Base-by-base conservation (phyloP, 192 early-diverging fungal species). In the Entomortierella lignicola region DNA sequence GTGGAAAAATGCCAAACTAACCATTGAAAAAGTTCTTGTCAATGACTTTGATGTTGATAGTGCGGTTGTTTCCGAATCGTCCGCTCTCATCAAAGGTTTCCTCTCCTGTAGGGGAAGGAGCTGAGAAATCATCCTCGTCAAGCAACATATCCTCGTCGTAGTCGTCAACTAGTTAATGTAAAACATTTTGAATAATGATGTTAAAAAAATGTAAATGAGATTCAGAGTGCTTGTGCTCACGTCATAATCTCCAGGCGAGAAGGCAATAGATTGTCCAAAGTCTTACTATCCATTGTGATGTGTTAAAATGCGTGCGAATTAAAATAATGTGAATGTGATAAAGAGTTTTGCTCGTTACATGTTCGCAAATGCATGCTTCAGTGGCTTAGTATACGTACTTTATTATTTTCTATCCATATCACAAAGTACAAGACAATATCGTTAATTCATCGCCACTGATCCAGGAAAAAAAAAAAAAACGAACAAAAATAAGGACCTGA, bases 1-100 rank as follows among this genome's bases (percentile, higher is more conserved):
- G n/a, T n/a, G n/a, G n/a, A n/a, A n/a, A n/a, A n/a, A n/a, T n/a
- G n/a, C n/a, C 11, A 18, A 27, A 66, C 63, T 55, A 55, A 52
- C 71, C 71, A 59, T 72, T 72, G 56, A 72, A 72, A 18, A 72
- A 72, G 55, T 58, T 65, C 71, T 72, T 72, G 63, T 72, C 71
- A 7, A 72, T 53, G 34, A 72, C 27, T 55, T 59, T 64, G 48
- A 72, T 37, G 20, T 64, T 72, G 2, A 30, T 44, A 26, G 41
- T n/a, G 39, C 71, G 61, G 18, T 23, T 55, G 39, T 39, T 44
- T 66, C 39, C 63, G 18, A 55, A 66, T 7, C 66, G 66, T 10
- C 57, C 43, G 30, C 47, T 47, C 12, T 72, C 71, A 12, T 72
- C 71, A 65, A 65, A 65, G 23, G 34, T 17, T 26, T 72, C 71